Evolutionary conservation across 139 green algal species (phyloP), one percentile per base, ranked within the genome.

Genomic region (Coelastrella sp.): DNA sequence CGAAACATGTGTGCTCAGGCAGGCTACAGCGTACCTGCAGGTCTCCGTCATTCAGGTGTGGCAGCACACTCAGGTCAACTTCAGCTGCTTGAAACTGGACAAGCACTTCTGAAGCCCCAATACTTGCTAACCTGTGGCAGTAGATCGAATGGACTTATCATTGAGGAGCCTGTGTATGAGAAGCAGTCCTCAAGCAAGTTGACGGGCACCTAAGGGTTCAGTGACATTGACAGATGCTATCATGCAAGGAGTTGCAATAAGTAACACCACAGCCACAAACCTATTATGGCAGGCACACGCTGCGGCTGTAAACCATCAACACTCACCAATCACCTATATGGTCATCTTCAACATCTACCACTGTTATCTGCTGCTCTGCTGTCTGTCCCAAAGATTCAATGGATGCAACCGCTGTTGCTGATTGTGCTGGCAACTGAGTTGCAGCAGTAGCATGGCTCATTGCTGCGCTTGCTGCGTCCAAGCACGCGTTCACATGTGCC

Each of bases 21-120:
- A 23, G 56, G 56, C 10, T 56, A 32, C 54, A 5, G 7, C 68
- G 20, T 4, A 75, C 73, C 80, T 68, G 17, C 65, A 93, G 84
- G 85, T 95, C 93, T 14, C n/a, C 3, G 16, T 95, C 93, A 11
- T 75, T 89, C 57, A 95, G 77, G 61, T 87, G 61, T 5, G 93
- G 84, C n/a, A 94, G 80, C 16, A 93, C 83, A 3, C 66, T 64
- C 73, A 91, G 56, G 66, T 92, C 91, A 75, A 95, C 86, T 56
- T 94, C 92, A 10, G 89, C 91, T 19, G 60, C 73, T 7, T 57
- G 58, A 76, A 95, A 94, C 16, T 60, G 56, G 23, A 19, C 88
- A 23, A 80, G 73, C 68, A 91, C 85, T 20, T 57, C 80, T 59
- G 54, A 19, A 47, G 59, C 92, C 47, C 83, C 89, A 79, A 65